Conservation (phyloP, 1,139 yeast species). For the Yamadazyma spencermartinsiae region DNA sequence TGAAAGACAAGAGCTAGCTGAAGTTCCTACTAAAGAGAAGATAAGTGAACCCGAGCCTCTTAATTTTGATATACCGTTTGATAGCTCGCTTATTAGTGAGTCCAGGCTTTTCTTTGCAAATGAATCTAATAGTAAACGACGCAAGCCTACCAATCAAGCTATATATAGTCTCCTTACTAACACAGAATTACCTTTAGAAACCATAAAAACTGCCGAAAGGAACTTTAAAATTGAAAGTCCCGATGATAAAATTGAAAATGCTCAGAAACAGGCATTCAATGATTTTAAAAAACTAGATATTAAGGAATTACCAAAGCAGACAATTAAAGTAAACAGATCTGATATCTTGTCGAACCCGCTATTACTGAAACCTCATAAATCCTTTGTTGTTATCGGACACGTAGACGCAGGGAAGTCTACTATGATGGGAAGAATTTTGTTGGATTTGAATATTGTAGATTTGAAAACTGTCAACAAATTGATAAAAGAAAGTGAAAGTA, state of each 20-base stretch:
- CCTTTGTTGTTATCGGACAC: conserved; percentile 91
- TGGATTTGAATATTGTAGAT: conserved; percentile 81
- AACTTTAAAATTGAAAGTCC: conserved; percentile 79
- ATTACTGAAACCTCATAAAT: conserved; percentile 59
- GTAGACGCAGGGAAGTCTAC: conserved; percentile 99
- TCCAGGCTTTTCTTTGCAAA: conserved; percentile 9
- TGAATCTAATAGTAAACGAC: conserved; percentile 6
- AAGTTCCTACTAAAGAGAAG: too few relatives aligned
- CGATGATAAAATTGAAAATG: conserved; percentile 68
- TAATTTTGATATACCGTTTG: conserved; percentile 5
- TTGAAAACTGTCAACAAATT: conserved; percentile 73
- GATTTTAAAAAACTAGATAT: conserved; percentile 32
- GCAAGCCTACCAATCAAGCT: conserved; percentile 16
- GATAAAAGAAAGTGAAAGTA: conserved; percentile 74
- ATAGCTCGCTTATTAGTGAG: conserved; percentile 7
- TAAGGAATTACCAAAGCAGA: conserved; percentile 13
- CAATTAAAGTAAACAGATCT: conserved; percentile 36
- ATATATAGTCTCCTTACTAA: conserved; percentile 39
- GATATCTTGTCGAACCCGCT: conserved; percentile 39
- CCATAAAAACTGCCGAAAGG: conserved; percentile 43
- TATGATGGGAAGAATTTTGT: conserved; percentile 82
- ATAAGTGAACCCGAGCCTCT: neutral
- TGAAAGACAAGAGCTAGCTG: too few relatives aligned
- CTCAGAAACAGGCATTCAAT: conserved; percentile 57
- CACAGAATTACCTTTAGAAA: conserved; percentile 48